Evolutionary conservation across 768 basidiomycete species (phyloP), one percentile per base, ranked within the genome.

Genomic region (Podaxis sp.): DNA sequence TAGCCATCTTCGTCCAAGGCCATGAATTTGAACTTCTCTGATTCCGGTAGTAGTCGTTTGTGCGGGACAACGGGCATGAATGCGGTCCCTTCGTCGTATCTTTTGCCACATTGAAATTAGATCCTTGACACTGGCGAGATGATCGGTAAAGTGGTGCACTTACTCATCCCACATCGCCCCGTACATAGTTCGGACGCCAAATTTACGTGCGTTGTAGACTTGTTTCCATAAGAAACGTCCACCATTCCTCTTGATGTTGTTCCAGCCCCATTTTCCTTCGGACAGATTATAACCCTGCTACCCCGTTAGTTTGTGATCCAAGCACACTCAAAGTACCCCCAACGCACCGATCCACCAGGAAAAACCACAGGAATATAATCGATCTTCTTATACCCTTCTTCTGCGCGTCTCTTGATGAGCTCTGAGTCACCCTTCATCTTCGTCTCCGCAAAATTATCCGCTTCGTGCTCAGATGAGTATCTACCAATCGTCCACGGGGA

Each of bases 151-250:
- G 52, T 40, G 36, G 49, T 54, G 42, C 38, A 75, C 81, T 69
- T 63, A 85, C 87, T 93, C 92, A 68, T 94, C 92, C 90, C 92
- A 93, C 91, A 93, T 93, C 6, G 91, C 90, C 24, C 88, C 88
- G 65, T 93, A 93, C 58, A 93, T 82, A 6, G 76, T 87, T 19
- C 84, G 82, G 6, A 83, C 86, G 30, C 88, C 86, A 30, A 82
- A 81, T 51, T 80, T 77, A 28, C 81, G 82, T 12, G 86, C 87
- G 68, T 93, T 88, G 76, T 81, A 84, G 4, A 94, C 76, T 71
- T 94, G 92, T 61, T 84, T 79, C 89, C 91, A 95, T 52, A 95
- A 70, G 73, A 93, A 93, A 30, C 79, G 81, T 1, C 93, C 93
- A 2, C 90, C 90, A 22, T 87, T 80, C 3, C 93, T 80, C 49